phyloP scores from a whole-genome alignment of 2,329 filamentous ascomycete genomes.

The Aspergillus ochraceoroseus region DNA sequence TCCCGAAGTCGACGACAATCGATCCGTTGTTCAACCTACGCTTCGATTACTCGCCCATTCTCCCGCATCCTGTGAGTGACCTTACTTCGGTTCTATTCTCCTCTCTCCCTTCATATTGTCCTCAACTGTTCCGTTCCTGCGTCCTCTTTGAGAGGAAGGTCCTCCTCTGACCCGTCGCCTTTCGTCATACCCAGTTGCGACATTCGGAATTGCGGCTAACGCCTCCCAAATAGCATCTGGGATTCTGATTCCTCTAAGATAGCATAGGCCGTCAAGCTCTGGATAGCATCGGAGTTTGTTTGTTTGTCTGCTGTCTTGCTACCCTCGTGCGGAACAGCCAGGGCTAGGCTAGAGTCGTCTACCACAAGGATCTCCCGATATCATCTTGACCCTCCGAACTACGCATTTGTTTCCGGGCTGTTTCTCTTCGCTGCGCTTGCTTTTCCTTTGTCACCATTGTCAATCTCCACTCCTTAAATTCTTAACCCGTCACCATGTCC shows the following conservation, averaged over 20 bases:
- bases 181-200: constrained; percentile 16
- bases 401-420: background rate
- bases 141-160: background rate
- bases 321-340: no score
- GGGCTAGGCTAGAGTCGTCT: no score
- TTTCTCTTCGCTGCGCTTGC: background rate
- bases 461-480: constrained; percentile 10
- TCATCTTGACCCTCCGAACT: background rate
- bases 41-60: constrained; percentile 8
- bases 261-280: background rate
- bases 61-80: constrained; percentile 7
- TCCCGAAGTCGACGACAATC: constrained; percentile 22
- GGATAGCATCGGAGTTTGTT: background rate
- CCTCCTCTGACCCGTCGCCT: no score
- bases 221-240: constrained; percentile 3
- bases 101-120: background rate
- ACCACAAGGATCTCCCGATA: no score
- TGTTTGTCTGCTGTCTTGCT: no score
- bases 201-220: constrained; percentile 3
- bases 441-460: background rate
- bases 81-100: background rate
- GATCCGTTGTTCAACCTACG: constrained; percentile 5
- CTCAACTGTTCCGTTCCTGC: background rate
- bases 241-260: background rate
- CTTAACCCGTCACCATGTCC: constrained; percentile 36